These are phyloP conservation scores for Arabidopsis hybrid DNA, from an alignment of 441 rosid species.

Conservation along the genomic window DNA sequence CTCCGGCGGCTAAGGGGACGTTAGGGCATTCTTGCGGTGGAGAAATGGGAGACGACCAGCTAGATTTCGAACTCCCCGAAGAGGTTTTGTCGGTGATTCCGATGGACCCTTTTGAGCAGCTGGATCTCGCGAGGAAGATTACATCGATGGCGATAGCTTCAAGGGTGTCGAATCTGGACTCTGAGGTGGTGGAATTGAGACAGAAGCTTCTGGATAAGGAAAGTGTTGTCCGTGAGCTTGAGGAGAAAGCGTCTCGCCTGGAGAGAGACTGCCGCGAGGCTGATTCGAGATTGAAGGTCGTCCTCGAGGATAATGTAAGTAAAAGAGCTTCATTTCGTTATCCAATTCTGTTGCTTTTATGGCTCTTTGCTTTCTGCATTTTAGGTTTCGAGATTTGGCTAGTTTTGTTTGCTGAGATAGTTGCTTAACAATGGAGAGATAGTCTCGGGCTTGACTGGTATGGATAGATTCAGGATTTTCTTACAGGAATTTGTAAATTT, in stretches of 20 bases:
- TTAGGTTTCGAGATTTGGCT: background rate
- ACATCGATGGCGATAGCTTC: constrained; percentile 92
- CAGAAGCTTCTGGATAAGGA: constrained; percentile 58
- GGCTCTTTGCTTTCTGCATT: background rate
- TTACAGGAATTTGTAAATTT: background rate
- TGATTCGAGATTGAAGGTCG: constrained; percentile 60
- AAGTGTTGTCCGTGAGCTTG: constrained; percentile 52
- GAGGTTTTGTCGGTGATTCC: constrained; percentile 80
- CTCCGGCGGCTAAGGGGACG: constrained; percentile 28
- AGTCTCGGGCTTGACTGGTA: background rate
- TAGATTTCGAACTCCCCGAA: constrained; percentile 69
- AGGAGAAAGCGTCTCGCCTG: constrained; percentile 55
- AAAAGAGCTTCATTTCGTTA: background rate
- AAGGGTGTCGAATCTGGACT: constrained; percentile 75
- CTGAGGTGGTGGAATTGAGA: constrained; percentile 57
- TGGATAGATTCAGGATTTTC: background rate
- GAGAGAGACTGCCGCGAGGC: constrained; percentile 59
- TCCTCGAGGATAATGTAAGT: constrained; percentile 71
- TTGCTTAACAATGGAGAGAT: background rate
- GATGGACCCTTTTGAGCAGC: constrained; percentile 82
- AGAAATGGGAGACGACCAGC: constrained; percentile 53
- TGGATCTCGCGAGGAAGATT: constrained; percentile 89
- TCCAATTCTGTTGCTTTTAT: background rate
- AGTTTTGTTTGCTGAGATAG: background rate
- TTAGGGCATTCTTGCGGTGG: constrained; percentile 37